Percentiles rank a stretch among this genome's conserved stretches.
Evolutionary conservation across 2,329 filamentous ascomycete genomes (phyloP).

Genomic region (Xylariomycetidae sp.): DNA sequence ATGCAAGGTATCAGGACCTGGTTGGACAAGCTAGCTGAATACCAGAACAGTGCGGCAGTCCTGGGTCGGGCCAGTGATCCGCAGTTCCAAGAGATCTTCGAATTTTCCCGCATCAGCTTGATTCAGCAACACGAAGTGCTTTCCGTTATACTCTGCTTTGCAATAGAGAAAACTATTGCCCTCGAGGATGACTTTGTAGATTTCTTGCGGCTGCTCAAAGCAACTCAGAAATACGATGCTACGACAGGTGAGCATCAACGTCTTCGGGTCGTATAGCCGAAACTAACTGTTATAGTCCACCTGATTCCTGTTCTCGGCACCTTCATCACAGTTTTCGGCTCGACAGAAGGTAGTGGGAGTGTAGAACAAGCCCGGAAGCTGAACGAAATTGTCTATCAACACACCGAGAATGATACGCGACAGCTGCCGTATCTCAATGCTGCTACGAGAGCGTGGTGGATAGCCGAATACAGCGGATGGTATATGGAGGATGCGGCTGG

Average conservation of each 20-base stretch:
- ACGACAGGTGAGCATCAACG: conserved; percentile 19
- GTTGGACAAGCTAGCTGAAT: conserved; percentile 72
- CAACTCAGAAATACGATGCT: conserved; percentile 69
- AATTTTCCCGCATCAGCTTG: conserved; percentile 75
- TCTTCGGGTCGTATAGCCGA: too few relatives aligned
- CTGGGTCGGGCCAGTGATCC: conserved; percentile 57
- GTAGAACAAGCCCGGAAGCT: conserved; percentile 67
- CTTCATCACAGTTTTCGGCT: conserved; percentile 74
- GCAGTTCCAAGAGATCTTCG: conserved; percentile 70
- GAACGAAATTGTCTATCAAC: conserved; percentile 62
- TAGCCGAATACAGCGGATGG: conserved; percentile 88
- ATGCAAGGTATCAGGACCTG: conserved; percentile 75
- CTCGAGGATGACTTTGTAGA: conserved; percentile 67
- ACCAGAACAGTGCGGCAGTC: conserved; percentile 68
- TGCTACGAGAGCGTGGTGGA: conserved; percentile 77
- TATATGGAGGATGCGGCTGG: conserved; percentile 70
- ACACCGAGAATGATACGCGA: conserved; percentile 66
- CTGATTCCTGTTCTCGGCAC: conserved; percentile 75
- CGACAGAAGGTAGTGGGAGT: conserved; percentile 64
- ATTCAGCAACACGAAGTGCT: conserved; percentile 87
- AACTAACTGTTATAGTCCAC: conserved; percentile 55
- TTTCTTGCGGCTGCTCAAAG: conserved; percentile 64
- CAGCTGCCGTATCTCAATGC: conserved; percentile 71
- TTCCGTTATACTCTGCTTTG: conserved; percentile 71
- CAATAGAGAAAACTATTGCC: conserved; percentile 72